Percentiles rank a stretch among this genome's conserved stretches.
Evolutionary conservation across 2,329 filamentous ascomycete species (phyloP).

Genomic region (Furcasterigmium sp.): DNA sequence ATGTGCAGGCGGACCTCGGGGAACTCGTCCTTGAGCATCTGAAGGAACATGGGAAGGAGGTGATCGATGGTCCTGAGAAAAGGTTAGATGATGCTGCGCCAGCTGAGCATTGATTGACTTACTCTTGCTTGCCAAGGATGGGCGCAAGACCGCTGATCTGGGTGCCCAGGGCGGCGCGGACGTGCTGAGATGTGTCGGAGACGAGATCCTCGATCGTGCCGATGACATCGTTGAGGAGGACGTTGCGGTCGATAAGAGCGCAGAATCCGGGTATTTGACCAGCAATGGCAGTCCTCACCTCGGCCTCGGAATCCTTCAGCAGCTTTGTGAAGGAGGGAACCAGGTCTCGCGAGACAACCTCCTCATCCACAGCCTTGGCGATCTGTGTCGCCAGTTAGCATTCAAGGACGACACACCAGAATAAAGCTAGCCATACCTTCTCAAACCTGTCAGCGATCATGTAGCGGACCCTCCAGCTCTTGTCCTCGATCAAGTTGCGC

Average conservation of each 20-base stretch:
- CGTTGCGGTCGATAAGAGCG: conserved; percentile 77
- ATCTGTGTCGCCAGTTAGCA: conserved; percentile 53
- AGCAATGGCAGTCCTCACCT: conserved; percentile 93
- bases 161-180: conserved; percentile 88
- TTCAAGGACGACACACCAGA: neutral
- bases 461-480: conserved; percentile 98
- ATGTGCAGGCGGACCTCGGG: conserved; percentile 97
- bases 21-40: conserved; percentile 99
- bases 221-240: conserved; percentile 94
- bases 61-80: conserved; percentile 79
- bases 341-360: conserved; percentile 88
- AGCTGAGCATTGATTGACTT: conserved; percentile 30
- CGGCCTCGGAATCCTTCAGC: conserved; percentile 94
- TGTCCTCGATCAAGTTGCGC: conserved; percentile 93
- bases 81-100: conserved; percentile 2
- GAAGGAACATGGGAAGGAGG: conserved; percentile 95
- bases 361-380: conserved; percentile 95
- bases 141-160: conserved; percentile 96
- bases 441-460: conserved; percentile 99
- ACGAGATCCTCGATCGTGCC: conserved; percentile 93
- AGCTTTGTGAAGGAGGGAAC: conserved; percentile 97
- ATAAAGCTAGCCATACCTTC: conserved; percentile 56
- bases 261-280: conserved; percentile 99
- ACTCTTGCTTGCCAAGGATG: conserved; percentile 97
- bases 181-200: conserved; percentile 93